phyloP scores from a whole-genome alignment of 2,329 filamentous ascomycete genomes.

The Ambrosiella xylebori region DNA sequence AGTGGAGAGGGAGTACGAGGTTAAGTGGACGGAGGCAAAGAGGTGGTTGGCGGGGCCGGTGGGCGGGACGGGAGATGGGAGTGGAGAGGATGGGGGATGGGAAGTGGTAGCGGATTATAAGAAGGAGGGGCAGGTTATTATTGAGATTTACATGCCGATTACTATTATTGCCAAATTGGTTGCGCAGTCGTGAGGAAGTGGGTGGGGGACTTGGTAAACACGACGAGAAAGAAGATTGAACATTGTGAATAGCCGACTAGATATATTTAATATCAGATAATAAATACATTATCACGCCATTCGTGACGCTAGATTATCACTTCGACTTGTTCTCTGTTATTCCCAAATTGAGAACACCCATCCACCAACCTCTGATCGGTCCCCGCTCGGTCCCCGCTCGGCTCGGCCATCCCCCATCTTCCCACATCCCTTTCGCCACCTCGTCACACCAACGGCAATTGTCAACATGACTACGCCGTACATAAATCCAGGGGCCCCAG shows the following conservation, averaged over 20 bases:
- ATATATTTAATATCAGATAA: no score
- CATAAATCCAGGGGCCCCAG: not conserved
- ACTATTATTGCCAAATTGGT: slow-evolving; percentile 9
- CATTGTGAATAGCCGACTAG: no score
- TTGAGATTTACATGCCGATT: slow-evolving; percentile 5
- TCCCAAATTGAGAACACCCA: no score
- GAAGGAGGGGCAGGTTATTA: not conserved
- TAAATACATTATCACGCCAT: no score
- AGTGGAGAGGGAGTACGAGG: not conserved
- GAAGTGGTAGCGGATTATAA: not conserved
- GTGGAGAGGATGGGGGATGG: slow-evolving; percentile 2
- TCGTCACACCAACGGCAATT: not conserved
- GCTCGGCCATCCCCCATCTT: not conserved
- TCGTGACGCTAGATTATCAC: no score
- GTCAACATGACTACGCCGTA: not conserved
- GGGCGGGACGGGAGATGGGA: not conserved
- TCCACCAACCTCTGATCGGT: no score
- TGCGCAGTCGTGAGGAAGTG: not conserved
- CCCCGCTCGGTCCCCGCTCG: no score
- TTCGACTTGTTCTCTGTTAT: no score
- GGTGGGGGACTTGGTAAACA: not conserved
- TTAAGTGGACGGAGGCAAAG: not conserved
- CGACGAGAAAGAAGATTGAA: not conserved
- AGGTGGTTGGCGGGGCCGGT: slow-evolving; percentile 9
- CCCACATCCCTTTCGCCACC: not conserved